A percentile compares a stretch with the other conserved stretches of the same genome.
Evolutionary conservation across 1,139 yeast species (phyloP).

Genomic region (Candida buenavistaensis): DNA sequence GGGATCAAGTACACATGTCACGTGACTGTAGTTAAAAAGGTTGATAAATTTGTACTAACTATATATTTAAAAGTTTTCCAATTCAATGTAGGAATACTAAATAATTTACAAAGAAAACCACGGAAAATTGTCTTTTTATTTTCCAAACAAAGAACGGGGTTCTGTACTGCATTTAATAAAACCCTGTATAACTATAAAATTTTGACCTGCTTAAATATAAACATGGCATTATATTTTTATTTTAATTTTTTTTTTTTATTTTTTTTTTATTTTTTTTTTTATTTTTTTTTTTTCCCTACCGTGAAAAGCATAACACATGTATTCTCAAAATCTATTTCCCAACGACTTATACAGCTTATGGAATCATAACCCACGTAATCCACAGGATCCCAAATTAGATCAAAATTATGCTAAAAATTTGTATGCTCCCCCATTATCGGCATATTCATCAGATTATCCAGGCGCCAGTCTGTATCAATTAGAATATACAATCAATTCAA

Average conservation of each 20-base stretch:
- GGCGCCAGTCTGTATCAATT: constrained; percentile 42
- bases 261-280: background rate
- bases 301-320: constrained; percentile 9
- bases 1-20: too few species aligned
- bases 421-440: constrained; percentile 54
- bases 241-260: background rate
- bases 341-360: constrained; percentile 14
- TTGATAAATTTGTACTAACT: too few species aligned
- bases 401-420: constrained; percentile 13
- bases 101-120: too few species aligned
- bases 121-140: too few species aligned
- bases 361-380: constrained; percentile 8
- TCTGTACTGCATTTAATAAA: too few species aligned
- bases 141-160: too few species aligned
- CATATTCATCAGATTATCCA: constrained; percentile 52
- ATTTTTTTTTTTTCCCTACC: background rate
- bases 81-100: too few species aligned
- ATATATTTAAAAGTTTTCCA: too few species aligned
- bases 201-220: too few species aligned
- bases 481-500: constrained; percentile 31
- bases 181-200: too few species aligned
- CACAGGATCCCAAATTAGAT: constrained; percentile 2
- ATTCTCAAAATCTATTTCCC: constrained; percentile 15
- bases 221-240: too few species aligned
- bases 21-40: too few species aligned